Evolutionary conservation across 2,329 filamentous ascomycete species (phyloP).

Genomic region (Neonectria neomacrospora): DNA sequence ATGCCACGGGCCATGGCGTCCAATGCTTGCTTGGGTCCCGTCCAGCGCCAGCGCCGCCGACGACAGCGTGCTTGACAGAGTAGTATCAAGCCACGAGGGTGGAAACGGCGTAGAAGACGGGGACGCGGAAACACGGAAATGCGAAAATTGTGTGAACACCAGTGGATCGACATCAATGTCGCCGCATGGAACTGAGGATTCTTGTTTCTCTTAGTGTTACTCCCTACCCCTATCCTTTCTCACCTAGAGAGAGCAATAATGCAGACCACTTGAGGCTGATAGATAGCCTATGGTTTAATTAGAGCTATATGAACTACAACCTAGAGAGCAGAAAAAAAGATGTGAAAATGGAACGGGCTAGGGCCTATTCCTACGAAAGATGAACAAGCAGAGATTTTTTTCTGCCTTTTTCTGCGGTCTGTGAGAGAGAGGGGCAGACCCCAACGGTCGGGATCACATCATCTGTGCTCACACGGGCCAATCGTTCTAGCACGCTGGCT

Average conservation of each 20-base stretch:
- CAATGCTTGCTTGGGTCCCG: not conserved
- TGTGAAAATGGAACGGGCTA: not conserved
- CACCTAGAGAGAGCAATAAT: conserved; percentile 24
- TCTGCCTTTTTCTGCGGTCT: not conserved
- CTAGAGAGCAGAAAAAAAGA: conserved; percentile 13
- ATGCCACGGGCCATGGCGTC: too few species aligned
- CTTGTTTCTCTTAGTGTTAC: too few species aligned
- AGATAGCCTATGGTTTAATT: conserved; percentile 30
- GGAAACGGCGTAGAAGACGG: conserved; percentile 15
- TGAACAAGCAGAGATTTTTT: not conserved
- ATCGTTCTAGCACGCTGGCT: conserved; percentile 43
- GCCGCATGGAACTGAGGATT: too few species aligned
- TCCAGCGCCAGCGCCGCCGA: conserved; percentile 18
- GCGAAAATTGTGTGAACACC: not conserved
- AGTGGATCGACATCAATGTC: conserved; percentile 7
- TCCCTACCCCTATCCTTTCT: conserved; percentile 12
- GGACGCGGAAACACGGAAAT: conserved; percentile 12
- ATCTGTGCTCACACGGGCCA: conserved; percentile 42
- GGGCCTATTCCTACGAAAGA: not conserved
- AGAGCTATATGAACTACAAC: not conserved
- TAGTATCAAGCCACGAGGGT: conserved; percentile 15
- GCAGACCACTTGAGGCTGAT: conserved; percentile 40
- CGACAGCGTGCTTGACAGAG: conserved; percentile 20
- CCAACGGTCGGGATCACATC: conserved; percentile 35
- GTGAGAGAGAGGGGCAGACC: not conserved